Evolutionary conservation across 768 basidiomycete species (phyloP).

Genomic region (Kwoniella dejecticola): DNA sequence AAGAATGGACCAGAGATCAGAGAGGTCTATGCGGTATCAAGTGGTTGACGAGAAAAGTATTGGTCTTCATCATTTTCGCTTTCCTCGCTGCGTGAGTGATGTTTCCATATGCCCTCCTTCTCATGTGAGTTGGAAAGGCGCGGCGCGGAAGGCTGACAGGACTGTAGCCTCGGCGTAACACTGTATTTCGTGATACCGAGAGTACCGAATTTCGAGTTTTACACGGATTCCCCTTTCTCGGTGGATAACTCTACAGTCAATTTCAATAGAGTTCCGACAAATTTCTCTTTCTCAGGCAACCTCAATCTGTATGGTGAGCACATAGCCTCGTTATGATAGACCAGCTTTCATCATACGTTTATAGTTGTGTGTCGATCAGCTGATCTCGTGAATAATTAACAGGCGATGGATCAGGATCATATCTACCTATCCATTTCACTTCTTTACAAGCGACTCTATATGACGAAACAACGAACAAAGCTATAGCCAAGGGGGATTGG

Average conservation of each 20-base stretch:
- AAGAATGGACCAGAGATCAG: conserved; percentile 75
- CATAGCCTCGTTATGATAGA: too few species aligned
- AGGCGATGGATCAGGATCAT: conserved; percentile 73
- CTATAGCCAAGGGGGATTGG: conserved; percentile 70
- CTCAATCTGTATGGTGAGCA: conserved; percentile 66
- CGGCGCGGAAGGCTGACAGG: conserved; percentile 4
- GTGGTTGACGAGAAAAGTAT: conserved; percentile 71
- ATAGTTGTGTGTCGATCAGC: too few species aligned
- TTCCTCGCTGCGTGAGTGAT: conserved; percentile 67
- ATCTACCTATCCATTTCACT: conserved; percentile 74
- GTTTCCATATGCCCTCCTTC: conserved; percentile 58
- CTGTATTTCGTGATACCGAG: conserved; percentile 81
- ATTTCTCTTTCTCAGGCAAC: conserved; percentile 82
- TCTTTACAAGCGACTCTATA: conserved; percentile 68
- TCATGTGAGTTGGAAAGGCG: conserved; percentile 11
- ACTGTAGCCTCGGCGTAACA: conserved; percentile 65
- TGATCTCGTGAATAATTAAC: neutral
- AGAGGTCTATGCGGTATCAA: conserved; percentile 71
- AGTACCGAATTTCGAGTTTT: conserved; percentile 72
- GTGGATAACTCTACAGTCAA: conserved; percentile 57
- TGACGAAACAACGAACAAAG: conserved; percentile 67
- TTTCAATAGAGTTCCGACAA: conserved; percentile 78
- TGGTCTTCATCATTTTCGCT: conserved; percentile 64
- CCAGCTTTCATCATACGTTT: too few species aligned
- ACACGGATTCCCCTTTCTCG: conserved; percentile 63